A percentile compares a stretch with the other conserved stretches of the same genome.
Conservation (phyloP, 176 grass and related monocot species). For the Triticum turgidum region DNA sequence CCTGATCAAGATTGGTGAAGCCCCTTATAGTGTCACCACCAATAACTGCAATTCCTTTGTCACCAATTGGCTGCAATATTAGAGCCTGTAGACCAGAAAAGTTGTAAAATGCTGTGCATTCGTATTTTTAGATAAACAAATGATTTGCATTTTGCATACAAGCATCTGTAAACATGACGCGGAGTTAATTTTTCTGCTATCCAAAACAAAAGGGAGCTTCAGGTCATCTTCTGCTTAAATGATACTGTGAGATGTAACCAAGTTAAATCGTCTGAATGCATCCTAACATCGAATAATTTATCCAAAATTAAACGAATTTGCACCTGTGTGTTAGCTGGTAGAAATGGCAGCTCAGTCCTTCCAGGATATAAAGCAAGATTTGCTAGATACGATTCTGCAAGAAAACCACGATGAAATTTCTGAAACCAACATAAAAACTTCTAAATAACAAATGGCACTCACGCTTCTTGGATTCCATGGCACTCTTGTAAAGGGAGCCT, state of each 20-base stretch:
- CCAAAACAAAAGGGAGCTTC: neutral
- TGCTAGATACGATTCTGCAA: constrained; percentile 88
- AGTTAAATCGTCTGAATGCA: neutral
- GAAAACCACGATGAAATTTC: constrained; percentile 5
- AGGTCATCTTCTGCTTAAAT: neutral
- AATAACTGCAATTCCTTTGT: constrained; percentile 69
- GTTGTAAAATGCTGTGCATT: neutral
- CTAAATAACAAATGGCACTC: constrained; percentile 25
- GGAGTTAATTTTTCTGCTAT: neutral
- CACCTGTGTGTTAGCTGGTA: constrained; percentile 85
- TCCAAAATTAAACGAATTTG: constrained; percentile 12
- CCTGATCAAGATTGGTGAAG: constrained; percentile 85
- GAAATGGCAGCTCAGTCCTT: constrained; percentile 73
- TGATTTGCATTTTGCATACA: neutral
- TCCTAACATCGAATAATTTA: constrained; percentile 1
- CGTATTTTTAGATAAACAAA: neutral
- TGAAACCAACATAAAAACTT: neutral
- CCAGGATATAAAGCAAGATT: constrained; percentile 86
- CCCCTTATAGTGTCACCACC: constrained; percentile 90
- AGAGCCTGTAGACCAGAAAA: constrained; percentile 46
- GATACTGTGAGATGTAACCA: neutral
- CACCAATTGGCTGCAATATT: constrained; percentile 82
- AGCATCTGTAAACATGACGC: neutral
- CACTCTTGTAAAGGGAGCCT: constrained; percentile 71
- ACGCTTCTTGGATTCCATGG: constrained; percentile 80